Percentiles rank a stretch among this genome's conserved stretches.
phyloP scores from a whole-genome alignment of 176 grass and related monocot species.

The Dactylis glomerata region DNA sequence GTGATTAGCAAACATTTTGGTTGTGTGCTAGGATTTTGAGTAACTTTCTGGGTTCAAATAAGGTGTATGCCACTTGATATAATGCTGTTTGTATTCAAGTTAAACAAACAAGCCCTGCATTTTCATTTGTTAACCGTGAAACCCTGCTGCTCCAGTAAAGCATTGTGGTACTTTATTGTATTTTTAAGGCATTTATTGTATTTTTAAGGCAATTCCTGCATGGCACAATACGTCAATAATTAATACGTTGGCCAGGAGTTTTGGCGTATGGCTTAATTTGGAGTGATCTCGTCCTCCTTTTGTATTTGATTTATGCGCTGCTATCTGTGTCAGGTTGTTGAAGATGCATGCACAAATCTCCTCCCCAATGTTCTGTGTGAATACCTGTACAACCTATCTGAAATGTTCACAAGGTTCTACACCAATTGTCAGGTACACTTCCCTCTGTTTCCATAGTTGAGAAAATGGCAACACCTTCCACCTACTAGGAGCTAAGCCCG shows the following conservation, averaged over 20 bases:
- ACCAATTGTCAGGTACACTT: slow-evolving; percentile 80
- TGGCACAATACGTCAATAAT: neutral
- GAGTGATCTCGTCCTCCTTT: neutral
- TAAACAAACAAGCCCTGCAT: neutral
- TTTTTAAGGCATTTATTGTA: too few species aligned
- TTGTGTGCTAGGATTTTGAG: neutral
- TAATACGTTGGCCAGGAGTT: too few species aligned
- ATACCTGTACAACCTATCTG: slow-evolving; percentile 93
- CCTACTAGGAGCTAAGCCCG: neutral
- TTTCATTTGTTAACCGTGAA: neutral
- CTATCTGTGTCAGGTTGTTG: slow-evolving; percentile 68
- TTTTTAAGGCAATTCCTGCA: neutral
- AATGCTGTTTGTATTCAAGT: neutral
- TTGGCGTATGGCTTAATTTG: neutral
- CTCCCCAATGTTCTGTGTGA: slow-evolving; percentile 92
- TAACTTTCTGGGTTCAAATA: neutral
- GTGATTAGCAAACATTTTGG: neutral
- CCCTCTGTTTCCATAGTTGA: neutral
- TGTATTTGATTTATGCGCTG: neutral
- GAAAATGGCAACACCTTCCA: too few species aligned
- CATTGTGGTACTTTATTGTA: neutral
- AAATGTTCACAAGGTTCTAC: slow-evolving; percentile 90
- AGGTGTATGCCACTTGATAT: neutral
- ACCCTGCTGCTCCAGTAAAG: neutral
- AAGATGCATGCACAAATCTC: slow-evolving; percentile 81